Conservation (phyloP, 225 moss, liverwort and hornwort genomes). For the Polytrichum formosum region DNA sequence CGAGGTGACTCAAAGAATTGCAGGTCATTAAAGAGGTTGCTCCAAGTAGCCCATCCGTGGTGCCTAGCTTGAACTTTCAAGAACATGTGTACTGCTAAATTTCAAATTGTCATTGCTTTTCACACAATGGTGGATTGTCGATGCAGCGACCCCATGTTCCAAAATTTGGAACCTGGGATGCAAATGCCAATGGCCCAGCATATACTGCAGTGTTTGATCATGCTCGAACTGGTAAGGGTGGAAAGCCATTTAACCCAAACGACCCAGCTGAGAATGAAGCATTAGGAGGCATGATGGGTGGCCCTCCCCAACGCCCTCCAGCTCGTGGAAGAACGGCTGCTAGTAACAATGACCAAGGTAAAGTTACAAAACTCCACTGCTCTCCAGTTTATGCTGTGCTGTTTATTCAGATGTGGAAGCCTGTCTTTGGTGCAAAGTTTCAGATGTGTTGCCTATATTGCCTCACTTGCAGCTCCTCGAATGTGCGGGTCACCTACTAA, state of each 20-base stretch:
- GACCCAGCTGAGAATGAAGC: slow-evolving; percentile 52
- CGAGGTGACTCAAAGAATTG: too few species aligned
- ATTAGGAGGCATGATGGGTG: slow-evolving; percentile 32
- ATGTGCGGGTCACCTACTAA: not conserved
- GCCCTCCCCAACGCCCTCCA: slow-evolving; percentile 29
- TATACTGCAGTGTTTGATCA: slow-evolving; percentile 56
- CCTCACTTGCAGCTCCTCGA: too few species aligned
- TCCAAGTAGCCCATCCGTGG: too few species aligned
- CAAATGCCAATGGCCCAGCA: slow-evolving; percentile 37
- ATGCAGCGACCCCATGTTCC: slow-evolving; percentile 62
- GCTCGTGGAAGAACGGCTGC: slow-evolving; percentile 30
- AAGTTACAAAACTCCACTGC: slow-evolving; percentile 1
- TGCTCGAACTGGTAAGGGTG: slow-evolving; percentile 52
- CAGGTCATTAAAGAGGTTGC: not conserved
- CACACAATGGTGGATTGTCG: not conserved
- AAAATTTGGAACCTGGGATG: slow-evolving; percentile 63
- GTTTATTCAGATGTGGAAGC: too few species aligned
- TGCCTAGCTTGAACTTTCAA: too few species aligned
- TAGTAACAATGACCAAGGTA: slow-evolving; percentile 38
- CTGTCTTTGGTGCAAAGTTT: too few species aligned
- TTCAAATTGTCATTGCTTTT: not conserved
- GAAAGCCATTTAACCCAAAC: slow-evolving; percentile 37
- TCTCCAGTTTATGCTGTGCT: too few species aligned
- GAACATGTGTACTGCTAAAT: not conserved
- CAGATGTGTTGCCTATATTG: too few species aligned